A percentile compares a stretch with the other conserved stretches of the same genome.
These are phyloP conservation scores for Forsythia suspensa DNA, from an alignment of 257 asterid species.

Conservation along the genomic window DNA sequence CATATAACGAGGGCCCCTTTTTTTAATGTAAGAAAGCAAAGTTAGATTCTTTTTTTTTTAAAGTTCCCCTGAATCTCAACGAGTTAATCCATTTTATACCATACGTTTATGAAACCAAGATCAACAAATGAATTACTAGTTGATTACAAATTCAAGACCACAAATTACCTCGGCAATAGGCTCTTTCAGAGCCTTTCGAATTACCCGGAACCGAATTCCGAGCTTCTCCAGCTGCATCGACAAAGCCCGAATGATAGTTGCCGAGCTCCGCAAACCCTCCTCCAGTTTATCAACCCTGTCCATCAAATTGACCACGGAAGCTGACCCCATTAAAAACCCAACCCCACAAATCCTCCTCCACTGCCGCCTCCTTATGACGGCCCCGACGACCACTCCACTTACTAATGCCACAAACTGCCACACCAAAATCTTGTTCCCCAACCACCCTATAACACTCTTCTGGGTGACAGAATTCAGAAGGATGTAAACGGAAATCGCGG, in stretches of 20 bases:
- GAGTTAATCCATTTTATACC: neutral
- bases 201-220: conserved; percentile 67
- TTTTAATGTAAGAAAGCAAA: neutral
- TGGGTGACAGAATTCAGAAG: conserved; percentile 40
- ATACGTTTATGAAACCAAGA: neutral
- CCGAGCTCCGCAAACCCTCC: conserved; percentile 63
- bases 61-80: neutral
- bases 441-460: conserved; percentile 41
- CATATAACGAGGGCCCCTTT: neutral
- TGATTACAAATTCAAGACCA: neutral
- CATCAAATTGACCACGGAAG: conserved; percentile 46
- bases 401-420: conserved; percentile 72
- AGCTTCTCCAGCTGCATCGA: conserved; percentile 89
- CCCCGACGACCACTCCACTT: conserved; percentile 56
- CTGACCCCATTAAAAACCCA: conserved; percentile 38
- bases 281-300: conserved; percentile 83
- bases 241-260: conserved; percentile 53
- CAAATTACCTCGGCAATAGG: conserved; percentile 65
- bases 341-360: conserved; percentile 65
- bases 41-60: neutral
- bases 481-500: conserved; percentile 40
- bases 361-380: conserved; percentile 78
- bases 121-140: neutral
- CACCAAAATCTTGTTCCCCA: conserved; percentile 44
- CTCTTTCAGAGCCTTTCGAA: conserved; percentile 69